phyloP scores from a whole-genome alignment of 2,329 filamentous ascomycete genomes.

The Pseudogymnoascus sp. region DNA sequence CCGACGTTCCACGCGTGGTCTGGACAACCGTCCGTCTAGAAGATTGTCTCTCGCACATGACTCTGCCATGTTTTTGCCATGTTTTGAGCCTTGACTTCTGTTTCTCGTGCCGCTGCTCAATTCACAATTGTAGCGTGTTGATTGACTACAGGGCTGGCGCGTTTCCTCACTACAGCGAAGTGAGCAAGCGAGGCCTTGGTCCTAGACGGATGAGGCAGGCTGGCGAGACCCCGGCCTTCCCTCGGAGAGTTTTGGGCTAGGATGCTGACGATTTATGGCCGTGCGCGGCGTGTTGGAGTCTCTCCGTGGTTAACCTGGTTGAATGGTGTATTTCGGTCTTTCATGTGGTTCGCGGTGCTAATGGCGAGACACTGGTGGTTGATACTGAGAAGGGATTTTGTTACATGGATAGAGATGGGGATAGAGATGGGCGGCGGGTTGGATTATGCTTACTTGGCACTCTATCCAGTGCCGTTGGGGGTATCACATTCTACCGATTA shows the following conservation, averaged over 20 bases:
- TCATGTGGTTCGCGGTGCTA: background rate
- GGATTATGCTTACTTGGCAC: background rate
- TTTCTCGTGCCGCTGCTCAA: background rate
- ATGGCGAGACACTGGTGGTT: background rate
- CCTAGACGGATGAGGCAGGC: background rate
- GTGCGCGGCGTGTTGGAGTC: background rate
- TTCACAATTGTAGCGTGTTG: conserved; percentile 6
- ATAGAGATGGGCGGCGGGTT: background rate
- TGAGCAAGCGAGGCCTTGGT: background rate
- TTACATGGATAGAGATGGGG: background rate
- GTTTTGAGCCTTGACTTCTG: background rate
- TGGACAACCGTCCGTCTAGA: background rate
- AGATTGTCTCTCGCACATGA: background rate
- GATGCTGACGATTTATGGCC: background rate
- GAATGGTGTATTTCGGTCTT: background rate
- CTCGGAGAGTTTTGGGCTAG: background rate
- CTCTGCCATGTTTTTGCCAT: no score
- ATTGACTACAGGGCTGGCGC: background rate
- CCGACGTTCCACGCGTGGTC: background rate
- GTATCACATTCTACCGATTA: background rate
- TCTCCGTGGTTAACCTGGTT: background rate
- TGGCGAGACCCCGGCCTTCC: background rate
- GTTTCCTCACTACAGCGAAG: background rate
- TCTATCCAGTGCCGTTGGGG: background rate
- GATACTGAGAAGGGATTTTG: background rate